These are phyloP conservation scores for Schizonepeta tenuifolia DNA, from an alignment of 257 asterid genomes.

Conservation along the genomic window DNA sequence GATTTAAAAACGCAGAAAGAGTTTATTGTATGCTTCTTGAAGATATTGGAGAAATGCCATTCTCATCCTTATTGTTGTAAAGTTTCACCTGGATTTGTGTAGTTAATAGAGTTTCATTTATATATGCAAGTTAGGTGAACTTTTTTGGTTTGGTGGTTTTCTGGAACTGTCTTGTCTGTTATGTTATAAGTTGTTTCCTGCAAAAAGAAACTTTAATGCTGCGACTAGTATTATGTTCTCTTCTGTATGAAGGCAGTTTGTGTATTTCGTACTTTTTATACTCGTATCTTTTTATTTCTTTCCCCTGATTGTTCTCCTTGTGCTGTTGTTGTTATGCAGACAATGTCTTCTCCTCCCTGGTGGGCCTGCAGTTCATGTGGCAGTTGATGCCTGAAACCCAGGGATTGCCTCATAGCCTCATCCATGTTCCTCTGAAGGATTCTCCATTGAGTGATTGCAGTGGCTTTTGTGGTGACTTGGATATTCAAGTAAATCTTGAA, in stretches of 20 bases:
- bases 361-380: constrained; percentile 88
- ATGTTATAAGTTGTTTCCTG: constrained; percentile 15
- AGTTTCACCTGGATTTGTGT: neutral
- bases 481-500: constrained; percentile 81
- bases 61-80: neutral
- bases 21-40: neutral
- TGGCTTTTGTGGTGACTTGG: constrained; percentile 90
- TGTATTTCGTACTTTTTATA: neutral
- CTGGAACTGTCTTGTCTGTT: constrained; percentile 11
- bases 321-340: constrained; percentile 55
- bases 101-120: neutral
- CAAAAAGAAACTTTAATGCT: constrained; percentile 11
- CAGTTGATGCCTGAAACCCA: constrained; percentile 64
- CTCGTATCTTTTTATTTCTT: constrained; percentile 6
- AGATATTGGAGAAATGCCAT: neutral
- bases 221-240: constrained; percentile 17
- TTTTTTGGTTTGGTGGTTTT: constrained; percentile 14
- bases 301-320: neutral
- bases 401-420: constrained; percentile 72
- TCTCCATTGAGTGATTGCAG: constrained; percentile 92
- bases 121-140: neutral
- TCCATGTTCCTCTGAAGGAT: constrained; percentile 81
- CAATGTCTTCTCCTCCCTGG: constrained; percentile 88
- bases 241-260: constrained; percentile 5
- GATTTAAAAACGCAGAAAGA: neutral